A percentile compares a stretch with the other conserved stretches of the same genome.
Conservation (phyloP, 192 early-diverging fungal genomes). For the Cladochytrium replicatum region DNA sequence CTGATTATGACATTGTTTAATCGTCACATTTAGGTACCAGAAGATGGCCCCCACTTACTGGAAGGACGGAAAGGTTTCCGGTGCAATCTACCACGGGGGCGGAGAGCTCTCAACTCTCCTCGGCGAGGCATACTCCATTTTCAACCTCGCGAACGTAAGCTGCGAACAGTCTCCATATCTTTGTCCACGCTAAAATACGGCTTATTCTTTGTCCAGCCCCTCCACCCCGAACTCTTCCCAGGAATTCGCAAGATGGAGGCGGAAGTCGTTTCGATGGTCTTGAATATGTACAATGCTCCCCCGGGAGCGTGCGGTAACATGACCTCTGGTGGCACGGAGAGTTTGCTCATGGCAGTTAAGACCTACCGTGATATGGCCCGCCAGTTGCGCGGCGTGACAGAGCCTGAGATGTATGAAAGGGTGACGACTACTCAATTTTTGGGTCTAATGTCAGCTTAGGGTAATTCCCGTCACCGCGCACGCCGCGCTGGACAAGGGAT, state of each 20-base stretch:
- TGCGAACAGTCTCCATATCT: too few species aligned
- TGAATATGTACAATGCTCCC: slow-evolving; percentile 74
- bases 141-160: slow-evolving; percentile 63
- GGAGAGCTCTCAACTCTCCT: slow-evolving; percentile 63
- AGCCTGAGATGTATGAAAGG: slow-evolving; percentile 80
- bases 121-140: slow-evolving; percentile 73
- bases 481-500: slow-evolving; percentile 93
- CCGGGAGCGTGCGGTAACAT: slow-evolving; percentile 67
- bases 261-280: slow-evolving; percentile 87
- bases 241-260: slow-evolving; percentile 92
- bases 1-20: too few species aligned
- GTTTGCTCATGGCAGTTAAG: slow-evolving; percentile 89
- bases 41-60: slow-evolving; percentile 60
- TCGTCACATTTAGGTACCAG: slow-evolving; percentile 45
- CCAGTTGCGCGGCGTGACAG: slow-evolving; percentile 63
- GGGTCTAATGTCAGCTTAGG: slow-evolving; percentile 40
- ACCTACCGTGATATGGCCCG: slow-evolving; percentile 83
- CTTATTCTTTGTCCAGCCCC: slow-evolving; percentile 34
- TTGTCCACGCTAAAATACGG: too few species aligned
- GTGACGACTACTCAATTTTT: too few species aligned
- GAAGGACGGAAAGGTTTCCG: slow-evolving; percentile 77
- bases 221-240: slow-evolving; percentile 93
- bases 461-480: slow-evolving; percentile 88
- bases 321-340: slow-evolving; percentile 92
- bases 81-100: slow-evolving; percentile 90